Percentiles rank a stretch among this genome's conserved stretches.
These are phyloP conservation scores for Fraxinus ornus DNA, from an alignment of 305 asterid genomes.

Conservation along the genomic window DNA sequence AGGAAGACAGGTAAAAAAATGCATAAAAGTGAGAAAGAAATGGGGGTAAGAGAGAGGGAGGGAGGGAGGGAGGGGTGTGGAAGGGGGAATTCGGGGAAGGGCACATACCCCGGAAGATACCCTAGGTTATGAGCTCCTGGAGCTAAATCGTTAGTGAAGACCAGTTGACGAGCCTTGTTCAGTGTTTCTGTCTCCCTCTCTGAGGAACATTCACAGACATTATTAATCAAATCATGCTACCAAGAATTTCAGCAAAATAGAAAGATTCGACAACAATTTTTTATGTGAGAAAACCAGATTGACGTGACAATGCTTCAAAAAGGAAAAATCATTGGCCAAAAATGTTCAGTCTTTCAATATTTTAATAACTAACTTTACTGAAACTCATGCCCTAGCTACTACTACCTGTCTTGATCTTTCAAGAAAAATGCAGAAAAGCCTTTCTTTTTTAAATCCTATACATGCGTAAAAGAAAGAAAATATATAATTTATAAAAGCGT, in stretches of 20 bases:
- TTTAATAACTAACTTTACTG: slow-evolving; percentile 27
- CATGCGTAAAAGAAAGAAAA: slow-evolving; percentile 5
- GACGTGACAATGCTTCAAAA: slow-evolving; percentile 36
- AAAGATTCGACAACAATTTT: not conserved
- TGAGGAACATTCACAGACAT: slow-evolving; percentile 19
- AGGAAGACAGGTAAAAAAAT: not conserved
- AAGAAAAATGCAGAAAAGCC: not conserved
- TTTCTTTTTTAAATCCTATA: not conserved
- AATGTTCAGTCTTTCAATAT: not conserved
- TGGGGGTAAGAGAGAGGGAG: not conserved
- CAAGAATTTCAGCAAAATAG: slow-evolving; percentile 23
- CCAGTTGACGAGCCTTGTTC: slow-evolving; percentile 86
- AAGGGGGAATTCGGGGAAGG: too few species aligned
- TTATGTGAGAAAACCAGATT: slow-evolving; percentile 30
- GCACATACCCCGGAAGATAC: slow-evolving; percentile 35
- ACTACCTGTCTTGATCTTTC: not conserved
- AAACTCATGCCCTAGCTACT: slow-evolving; percentile 23
- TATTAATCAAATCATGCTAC: slow-evolving; percentile 18
- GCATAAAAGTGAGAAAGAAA: not conserved
- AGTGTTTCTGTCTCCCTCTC: slow-evolving; percentile 94
- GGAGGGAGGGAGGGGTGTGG: not conserved
- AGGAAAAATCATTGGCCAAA: slow-evolving; percentile 6
- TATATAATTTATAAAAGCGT: not conserved
- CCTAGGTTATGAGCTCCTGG: slow-evolving; percentile 51
- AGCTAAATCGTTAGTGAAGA: slow-evolving; percentile 65